Percentiles rank a stretch among this genome's conserved stretches.
Evolutionary conservation across 73 alveolate species (phyloP).

Genomic region (Paramecium biaurelia): DNA sequence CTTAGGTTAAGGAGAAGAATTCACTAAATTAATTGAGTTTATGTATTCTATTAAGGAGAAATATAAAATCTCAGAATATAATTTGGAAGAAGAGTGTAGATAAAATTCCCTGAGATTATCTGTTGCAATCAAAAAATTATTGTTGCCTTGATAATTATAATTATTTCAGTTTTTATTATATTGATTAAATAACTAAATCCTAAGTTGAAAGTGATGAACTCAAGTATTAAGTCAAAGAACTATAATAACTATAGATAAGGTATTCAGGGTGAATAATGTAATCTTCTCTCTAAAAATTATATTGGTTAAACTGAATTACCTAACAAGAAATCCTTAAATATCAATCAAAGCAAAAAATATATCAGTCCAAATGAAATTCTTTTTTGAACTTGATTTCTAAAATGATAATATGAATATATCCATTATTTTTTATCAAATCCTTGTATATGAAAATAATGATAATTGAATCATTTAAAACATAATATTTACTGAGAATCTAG

Average conservation of each 20-base stretch:
- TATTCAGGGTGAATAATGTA: not conserved
- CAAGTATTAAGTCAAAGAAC: not conserved
- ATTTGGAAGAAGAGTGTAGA: slow-evolving; percentile 21
- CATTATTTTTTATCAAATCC: not conserved
- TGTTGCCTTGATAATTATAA: not conserved
- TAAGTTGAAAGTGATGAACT: not conserved
- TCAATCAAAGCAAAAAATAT: not conserved
- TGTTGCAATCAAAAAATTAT: not conserved
- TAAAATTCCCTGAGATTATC: not conserved
- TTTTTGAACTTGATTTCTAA: not conserved
- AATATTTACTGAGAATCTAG: not conserved
- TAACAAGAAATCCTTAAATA: not conserved
- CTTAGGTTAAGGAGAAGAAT: slow-evolving; percentile 40
- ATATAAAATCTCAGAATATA: not conserved
- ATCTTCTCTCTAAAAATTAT: not conserved
- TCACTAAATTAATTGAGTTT: not conserved
- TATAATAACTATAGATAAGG: not conserved
- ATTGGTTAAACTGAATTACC: not conserved
- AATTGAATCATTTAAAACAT: not conserved
- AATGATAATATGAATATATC: not conserved
- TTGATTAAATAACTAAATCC: not conserved
- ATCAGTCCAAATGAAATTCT: not conserved
- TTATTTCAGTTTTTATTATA: not conserved
- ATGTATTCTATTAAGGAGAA: not conserved
- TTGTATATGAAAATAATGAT: not conserved